A percentile compares a stretch with the other conserved stretches of the same genome.
Evolutionary conservation across 352 stramenopile genomes (phyloP).

Genomic region (Globisporangium abappressorium): DNA sequence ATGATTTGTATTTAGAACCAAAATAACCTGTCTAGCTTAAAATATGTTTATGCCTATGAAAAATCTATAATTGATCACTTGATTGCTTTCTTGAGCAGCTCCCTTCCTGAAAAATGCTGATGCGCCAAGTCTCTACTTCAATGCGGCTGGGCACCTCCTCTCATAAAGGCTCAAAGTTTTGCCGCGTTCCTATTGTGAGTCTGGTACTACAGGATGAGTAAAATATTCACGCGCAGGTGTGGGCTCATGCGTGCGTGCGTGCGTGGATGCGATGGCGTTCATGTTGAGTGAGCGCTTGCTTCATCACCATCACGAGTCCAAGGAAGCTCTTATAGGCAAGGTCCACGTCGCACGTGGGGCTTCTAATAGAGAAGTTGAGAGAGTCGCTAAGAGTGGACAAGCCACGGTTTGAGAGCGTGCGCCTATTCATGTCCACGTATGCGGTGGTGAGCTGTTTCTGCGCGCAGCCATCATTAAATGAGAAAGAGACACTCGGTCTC

Average conservation of each 20-base stretch:
- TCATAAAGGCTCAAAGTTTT: not conserved
- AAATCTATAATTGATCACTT: too few species aligned
- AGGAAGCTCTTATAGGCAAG: too few species aligned
- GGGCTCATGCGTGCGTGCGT: not conserved
- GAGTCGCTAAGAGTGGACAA: not conserved
- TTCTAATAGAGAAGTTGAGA: too few species aligned
- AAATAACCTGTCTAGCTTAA: too few species aligned
- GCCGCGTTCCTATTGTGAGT: not conserved
- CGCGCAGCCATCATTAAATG: not conserved
- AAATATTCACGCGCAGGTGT: not conserved
- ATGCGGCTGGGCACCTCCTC: not conserved
- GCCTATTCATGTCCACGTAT: too few species aligned
- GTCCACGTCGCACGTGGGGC: too few species aligned
- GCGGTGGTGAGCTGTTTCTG: not conserved
- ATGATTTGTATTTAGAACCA: too few species aligned
- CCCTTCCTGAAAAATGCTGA: constrained; percentile 2
- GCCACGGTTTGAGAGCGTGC: not conserved
- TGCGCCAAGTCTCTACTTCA: constrained; percentile 10
- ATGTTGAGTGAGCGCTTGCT: not conserved
- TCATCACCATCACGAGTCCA: not conserved
- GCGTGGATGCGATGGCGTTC: not conserved
- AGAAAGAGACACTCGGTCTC: not conserved
- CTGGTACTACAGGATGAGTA: not conserved
- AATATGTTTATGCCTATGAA: too few species aligned
- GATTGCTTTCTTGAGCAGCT: not conserved